Base-by-base conservation (phyloP, 2,329 filamentous ascomycete genomes). In the Fusarium nurragi region DNA sequence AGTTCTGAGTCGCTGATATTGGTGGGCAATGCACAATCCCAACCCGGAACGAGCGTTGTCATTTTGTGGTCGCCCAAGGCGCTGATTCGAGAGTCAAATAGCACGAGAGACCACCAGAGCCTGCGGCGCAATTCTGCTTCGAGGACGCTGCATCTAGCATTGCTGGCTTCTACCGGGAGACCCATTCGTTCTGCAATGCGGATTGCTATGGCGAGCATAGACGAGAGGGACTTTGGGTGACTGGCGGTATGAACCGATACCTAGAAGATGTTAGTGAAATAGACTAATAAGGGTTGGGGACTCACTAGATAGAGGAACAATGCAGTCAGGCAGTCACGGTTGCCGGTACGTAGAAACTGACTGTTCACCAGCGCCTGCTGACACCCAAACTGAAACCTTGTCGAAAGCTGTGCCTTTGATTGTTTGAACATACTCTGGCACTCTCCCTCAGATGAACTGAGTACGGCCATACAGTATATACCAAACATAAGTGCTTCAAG, bases 111-210 rank as follows among this genome's bases (percentile, higher is more conserved):
- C 87, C 86, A 89, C 86, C 86, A 89, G 0, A 89, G 78, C 30
- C 87, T 77, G 26, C 87, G 82, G 13, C 86, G 82, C 77, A 88
- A 81, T 73, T 90, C 87, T 3, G 80, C 82, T 65, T 89, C 86
- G 13, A 84, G 81, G 8, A 67, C 49, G 6, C 59, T 62, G 19
- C 51, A 71, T 21, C 60, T 70, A 2, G 70, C 43, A 14, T 71
- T 62, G 1, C 58, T 62, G 0, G 77, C 67, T 68, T 89, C 86
- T 49, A 68, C 78, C 46, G 88, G 80, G 6, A 88, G 76, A 1
- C 85, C 83, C 74, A 89, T 82, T 9, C 83, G 79, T 54, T 84
- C 78, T 3, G 84, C 86, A n/a, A 85, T 84, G 21, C 86, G 86
- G 14, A 87, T 76, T 0, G 83, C 83, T 16, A 86, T 69, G 4